A percentile compares a stretch with the other conserved stretches of the same genome.
phyloP scores from a whole-genome alignment of 169 alveolate genomes.

The Cryptosporidium tyzzeri region DNA sequence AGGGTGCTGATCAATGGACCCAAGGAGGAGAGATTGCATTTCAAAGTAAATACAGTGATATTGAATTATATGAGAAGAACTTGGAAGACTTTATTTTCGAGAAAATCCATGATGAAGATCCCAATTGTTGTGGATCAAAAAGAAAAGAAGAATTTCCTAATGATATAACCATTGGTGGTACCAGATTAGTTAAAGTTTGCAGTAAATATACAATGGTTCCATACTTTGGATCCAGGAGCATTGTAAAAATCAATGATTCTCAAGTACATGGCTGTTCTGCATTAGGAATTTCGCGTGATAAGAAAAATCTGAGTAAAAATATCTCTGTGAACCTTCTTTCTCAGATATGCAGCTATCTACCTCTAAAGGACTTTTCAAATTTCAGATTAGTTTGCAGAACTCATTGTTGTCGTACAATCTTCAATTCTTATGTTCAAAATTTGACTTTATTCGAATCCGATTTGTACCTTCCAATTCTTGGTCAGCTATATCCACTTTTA shows the following conservation, averaged over 20 bases:
- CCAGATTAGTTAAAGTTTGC: constrained; percentile 40
- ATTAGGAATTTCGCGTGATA: constrained; percentile 46
- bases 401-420: constrained; percentile 65
- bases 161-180: constrained; percentile 48
- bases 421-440: constrained; percentile 55
- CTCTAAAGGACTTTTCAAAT: constrained; percentile 27
- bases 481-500: constrained; percentile 58
- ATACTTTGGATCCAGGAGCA: constrained; percentile 46
- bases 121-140: background rate
- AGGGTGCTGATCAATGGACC: constrained; percentile 26
- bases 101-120: background rate
- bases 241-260: constrained; percentile 40
- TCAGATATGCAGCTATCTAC: constrained; percentile 32
- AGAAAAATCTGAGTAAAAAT: constrained; percentile 2
- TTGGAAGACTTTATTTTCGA: constrained; percentile 33
- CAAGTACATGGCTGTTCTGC: constrained; percentile 50
- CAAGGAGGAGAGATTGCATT: constrained; percentile 67
- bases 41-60: background rate
- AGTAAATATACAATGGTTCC: constrained; percentile 67
- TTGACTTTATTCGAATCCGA: constrained; percentile 40
- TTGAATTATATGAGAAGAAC: constrained; percentile 12
- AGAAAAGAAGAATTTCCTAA: background rate
- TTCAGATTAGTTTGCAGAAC: constrained; percentile 60
- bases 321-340: constrained; percentile 49
- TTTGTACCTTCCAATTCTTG: constrained; percentile 44